These are phyloP conservation scores for Nannochloropsis salina DNA, from an alignment of 108 stramenopile species.

Conservation along the genomic window DNA sequence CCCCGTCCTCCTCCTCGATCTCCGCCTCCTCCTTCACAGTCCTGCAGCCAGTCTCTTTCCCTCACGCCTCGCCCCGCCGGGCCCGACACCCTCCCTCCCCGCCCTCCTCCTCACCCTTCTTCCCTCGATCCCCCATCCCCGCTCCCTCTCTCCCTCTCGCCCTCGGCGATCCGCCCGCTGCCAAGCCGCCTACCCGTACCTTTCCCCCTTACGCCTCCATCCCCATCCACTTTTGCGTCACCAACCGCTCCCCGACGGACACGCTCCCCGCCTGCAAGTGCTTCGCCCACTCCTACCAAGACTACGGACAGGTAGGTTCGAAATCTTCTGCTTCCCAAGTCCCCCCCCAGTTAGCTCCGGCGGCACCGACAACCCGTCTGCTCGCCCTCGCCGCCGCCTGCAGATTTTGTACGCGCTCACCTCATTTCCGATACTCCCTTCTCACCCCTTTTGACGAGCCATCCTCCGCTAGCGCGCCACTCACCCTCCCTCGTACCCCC, in stretches of 20 bases:
- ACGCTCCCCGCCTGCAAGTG: neutral
- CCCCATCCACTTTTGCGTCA: neutral
- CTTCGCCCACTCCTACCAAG: neutral
- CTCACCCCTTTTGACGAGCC: neutral
- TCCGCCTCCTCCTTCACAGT: neutral
- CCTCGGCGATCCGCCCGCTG: neutral
- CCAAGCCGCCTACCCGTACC: neutral
- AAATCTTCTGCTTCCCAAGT: too few relatives aligned
- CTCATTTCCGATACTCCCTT: neutral
- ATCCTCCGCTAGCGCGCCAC: neutral
- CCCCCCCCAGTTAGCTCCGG: neutral
- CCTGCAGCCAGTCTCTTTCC: neutral
- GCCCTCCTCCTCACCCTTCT: neutral
- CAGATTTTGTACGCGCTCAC: too few relatives aligned
- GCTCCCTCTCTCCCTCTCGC: neutral
- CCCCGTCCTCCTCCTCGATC: too few relatives aligned
- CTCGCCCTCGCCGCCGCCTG: too few relatives aligned
- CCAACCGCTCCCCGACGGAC: neutral
- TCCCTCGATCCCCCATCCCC: neutral
- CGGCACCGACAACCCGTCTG: neutral
- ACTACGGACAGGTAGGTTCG: neutral
- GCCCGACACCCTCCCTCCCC: neutral
- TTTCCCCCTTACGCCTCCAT: constrained; percentile 12
- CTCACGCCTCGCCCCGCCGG: neutral
- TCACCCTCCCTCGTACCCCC: neutral